These are phyloP conservation scores for Albugo candida DNA, from an alignment of 352 stramenopile genomes.

Conservation along the genomic window DNA sequence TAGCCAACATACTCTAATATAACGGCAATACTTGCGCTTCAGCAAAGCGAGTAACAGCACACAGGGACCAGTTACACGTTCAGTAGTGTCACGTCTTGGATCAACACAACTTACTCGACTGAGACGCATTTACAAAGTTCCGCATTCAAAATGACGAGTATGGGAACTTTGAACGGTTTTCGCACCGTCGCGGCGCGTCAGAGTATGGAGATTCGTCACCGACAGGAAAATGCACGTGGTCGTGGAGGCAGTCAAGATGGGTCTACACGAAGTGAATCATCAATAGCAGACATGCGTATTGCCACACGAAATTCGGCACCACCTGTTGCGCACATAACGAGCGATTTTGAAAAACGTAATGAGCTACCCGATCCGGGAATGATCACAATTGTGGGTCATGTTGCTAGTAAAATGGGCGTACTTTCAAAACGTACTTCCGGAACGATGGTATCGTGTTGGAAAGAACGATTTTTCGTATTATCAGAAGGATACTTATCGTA, in stretches of 20 bases:
- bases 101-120: no score
- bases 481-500: constrained; percentile 68
- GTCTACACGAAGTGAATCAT: background rate
- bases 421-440: constrained; percentile 73
- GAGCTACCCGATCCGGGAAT: background rate
- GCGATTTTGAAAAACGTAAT: constrained; percentile 12
- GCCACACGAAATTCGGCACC: background rate
- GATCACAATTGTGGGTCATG: constrained; percentile 16
- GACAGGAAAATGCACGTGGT: constrained; percentile 29
- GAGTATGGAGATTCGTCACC: constrained; percentile 34
- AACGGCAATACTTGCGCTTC: no score
- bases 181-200: no score
- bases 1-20: no score
- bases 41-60: no score
- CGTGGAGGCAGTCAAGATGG: constrained; percentile 50
- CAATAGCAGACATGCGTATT: background rate
- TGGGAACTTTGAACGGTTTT: no score
- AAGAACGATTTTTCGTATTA: constrained; percentile 75
- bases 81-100: no score
- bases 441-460: constrained; percentile 76
- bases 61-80: no score
- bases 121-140: no score
- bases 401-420: constrained; percentile 68
- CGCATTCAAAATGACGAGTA: no score
- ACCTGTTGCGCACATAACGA: background rate